Conservation (phyloP, 2,329 filamentous ascomycete species). For the Fusarium humuli region DNA sequence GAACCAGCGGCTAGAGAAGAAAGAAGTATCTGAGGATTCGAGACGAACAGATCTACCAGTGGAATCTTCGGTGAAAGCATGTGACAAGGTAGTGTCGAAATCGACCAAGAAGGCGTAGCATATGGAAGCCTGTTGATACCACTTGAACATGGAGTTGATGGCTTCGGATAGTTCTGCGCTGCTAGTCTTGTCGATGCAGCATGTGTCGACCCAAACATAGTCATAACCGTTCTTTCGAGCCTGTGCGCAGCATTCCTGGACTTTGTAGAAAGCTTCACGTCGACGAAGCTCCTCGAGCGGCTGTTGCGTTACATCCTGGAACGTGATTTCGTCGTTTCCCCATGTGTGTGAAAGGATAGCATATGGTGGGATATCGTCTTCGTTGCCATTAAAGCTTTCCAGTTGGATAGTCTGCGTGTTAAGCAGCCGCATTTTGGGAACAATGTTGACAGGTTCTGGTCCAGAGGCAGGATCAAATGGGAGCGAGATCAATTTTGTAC, state of each 20-base stretch:
- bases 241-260: slow-evolving; percentile 29
- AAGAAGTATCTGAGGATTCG: slow-evolving; percentile 4
- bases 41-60: not conserved
- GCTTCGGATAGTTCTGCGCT: slow-evolving; percentile 46
- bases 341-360: slow-evolving; percentile 55
- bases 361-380: slow-evolving; percentile 42
- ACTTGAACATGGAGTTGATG: slow-evolving; percentile 48
- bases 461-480: no score
- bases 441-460: not conserved
- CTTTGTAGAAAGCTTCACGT: slow-evolving; percentile 34
- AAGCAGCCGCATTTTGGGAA: slow-evolving; percentile 45
- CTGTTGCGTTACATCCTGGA: slow-evolving; percentile 42
- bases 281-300: not conserved
- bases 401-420: slow-evolving; percentile 40
- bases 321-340: slow-evolving; percentile 47
- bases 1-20: slow-evolving; percentile 42
- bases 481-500: not conserved
- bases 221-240: slow-evolving; percentile 21
- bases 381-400: slow-evolving; percentile 38
- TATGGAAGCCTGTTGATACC: slow-evolving; percentile 41
- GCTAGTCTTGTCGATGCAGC: slow-evolving; percentile 47
- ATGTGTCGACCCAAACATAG: slow-evolving; percentile 48
- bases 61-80: not conserved
- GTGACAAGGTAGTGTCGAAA: not conserved
- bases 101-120: slow-evolving; percentile 47